Evolutionary conservation across 2,329 filamentous ascomycete genomes (phyloP).

Genomic region (Aspergillus pseudoviridinutans): DNA sequence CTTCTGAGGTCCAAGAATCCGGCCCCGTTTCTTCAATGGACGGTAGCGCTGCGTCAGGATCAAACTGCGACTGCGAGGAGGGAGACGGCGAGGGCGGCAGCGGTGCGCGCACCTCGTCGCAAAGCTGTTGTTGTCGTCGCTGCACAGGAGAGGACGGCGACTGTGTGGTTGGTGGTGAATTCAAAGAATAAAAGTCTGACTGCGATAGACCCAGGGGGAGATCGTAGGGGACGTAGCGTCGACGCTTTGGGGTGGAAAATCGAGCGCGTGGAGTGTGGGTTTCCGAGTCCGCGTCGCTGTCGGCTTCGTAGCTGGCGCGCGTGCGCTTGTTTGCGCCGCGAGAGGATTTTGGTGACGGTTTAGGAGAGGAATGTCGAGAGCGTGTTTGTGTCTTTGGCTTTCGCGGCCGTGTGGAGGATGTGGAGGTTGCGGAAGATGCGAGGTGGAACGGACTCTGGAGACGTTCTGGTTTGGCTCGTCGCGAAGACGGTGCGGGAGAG

Average conservation of each 20-base stretch:
- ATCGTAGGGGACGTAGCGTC: slow-evolving; percentile 38
- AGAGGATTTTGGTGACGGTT: slow-evolving; percentile 20
- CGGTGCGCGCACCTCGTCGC: slow-evolving; percentile 5
- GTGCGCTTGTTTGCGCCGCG: slow-evolving; percentile 39
- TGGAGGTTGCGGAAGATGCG: slow-evolving; percentile 23
- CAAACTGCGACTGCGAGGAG: slow-evolving; percentile 9
- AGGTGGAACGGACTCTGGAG: slow-evolving; percentile 40
- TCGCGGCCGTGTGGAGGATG: slow-evolving; percentile 27
- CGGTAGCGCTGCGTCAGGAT: slow-evolving; percentile 33
- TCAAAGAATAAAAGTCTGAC: slow-evolving; percentile 43
- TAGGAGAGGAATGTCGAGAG: slow-evolving; percentile 17
- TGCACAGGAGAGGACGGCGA: slow-evolving; percentile 27
- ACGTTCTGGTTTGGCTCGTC: slow-evolving; percentile 31
- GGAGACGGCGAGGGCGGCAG: slow-evolving; percentile 4
- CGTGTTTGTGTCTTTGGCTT: slow-evolving; percentile 10
- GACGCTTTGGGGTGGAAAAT: slow-evolving; percentile 45
- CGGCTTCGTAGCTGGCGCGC: slow-evolving; percentile 29
- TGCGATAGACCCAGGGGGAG: slow-evolving; percentile 42
- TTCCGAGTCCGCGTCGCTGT: slow-evolving; percentile 12
- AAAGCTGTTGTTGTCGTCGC: slow-evolving; percentile 9
- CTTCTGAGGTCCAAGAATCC: slow-evolving; percentile 34
- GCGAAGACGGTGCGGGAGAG: slow-evolving; percentile 37
- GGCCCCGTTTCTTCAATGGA: slow-evolving; percentile 30
- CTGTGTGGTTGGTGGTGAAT: slow-evolving; percentile 31
- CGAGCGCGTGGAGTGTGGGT: slow-evolving; percentile 14